Percentiles rank a stretch among this genome's conserved stretches.
These are phyloP conservation scores for Tetraselmis chui DNA, from an alignment of 139 green algal species.

Conservation along the genomic window DNA sequence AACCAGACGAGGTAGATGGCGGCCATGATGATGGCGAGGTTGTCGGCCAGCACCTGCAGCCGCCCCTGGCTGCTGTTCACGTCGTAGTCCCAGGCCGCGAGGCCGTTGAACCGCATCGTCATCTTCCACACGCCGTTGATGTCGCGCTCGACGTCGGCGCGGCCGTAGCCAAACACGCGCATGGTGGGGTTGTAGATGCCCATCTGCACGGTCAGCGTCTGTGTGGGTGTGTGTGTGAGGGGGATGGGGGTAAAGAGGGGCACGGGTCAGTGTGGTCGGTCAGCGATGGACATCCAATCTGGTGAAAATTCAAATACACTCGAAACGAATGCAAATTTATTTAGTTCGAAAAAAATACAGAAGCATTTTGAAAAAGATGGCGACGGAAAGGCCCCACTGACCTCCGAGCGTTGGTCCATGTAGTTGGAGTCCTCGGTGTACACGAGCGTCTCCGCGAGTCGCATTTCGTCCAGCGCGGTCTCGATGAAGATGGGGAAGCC, in stretches of 20 bases:
- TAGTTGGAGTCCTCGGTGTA: not conserved
- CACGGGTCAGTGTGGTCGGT: too few species aligned
- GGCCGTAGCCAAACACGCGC: not conserved
- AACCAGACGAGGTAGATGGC: not conserved
- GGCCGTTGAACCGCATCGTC: not conserved
- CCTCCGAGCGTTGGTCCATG: too few species aligned
- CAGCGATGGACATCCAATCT: too few species aligned
- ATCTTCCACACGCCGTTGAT: not conserved
- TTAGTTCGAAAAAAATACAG: too few species aligned
- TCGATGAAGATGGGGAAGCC: not conserved
- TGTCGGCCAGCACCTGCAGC: not conserved
- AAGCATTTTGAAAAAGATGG: too few species aligned
- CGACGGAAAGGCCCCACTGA: too few species aligned
- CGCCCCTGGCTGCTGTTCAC: not conserved
- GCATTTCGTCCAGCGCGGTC: not conserved
- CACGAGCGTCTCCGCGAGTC: not conserved
- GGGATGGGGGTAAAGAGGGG: too few species aligned
- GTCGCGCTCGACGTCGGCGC: not conserved
- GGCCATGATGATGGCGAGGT: not conserved
- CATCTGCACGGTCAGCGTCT: not conserved
- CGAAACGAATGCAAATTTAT: too few species aligned
- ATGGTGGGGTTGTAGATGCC: not conserved
- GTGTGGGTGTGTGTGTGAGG: not conserved
- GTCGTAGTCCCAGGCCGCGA: not conserved
- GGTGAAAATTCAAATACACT: too few species aligned